Conservation (phyloP, 2,329 filamentous ascomycete species). For the Massarina eburnea region DNA sequence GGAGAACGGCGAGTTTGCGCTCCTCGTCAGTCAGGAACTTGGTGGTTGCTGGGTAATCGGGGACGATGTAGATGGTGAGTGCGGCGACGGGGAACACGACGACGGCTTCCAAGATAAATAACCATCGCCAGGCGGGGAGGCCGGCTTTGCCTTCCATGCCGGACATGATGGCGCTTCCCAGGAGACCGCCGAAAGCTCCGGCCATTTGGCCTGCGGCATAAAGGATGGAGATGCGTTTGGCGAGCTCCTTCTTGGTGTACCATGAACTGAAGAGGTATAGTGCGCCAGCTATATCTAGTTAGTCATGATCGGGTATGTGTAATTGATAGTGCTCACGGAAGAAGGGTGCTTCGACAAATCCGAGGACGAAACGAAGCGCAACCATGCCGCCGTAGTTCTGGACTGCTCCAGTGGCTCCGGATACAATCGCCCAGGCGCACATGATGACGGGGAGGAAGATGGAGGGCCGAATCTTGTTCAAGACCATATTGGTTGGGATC, state of each 20-base stretch:
- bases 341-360: constrained; percentile 29
- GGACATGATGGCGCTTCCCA: constrained; percentile 44
- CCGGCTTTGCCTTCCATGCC: constrained; percentile 28
- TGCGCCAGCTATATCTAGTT: constrained; percentile 60
- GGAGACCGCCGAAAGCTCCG: constrained; percentile 48
- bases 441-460: constrained; percentile 40
- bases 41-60: constrained; percentile 41
- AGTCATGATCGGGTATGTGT: background rate
- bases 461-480: constrained; percentile 37
- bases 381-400: constrained; percentile 38
- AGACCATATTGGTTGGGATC: constrained; percentile 49
- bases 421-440: constrained; percentile 40
- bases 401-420: constrained; percentile 35
- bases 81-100: constrained; percentile 29
- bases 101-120: constrained; percentile 42
- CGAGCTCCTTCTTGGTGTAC: constrained; percentile 60
- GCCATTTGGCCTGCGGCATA: constrained; percentile 46
- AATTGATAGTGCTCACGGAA: background rate
- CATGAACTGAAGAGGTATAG: constrained; percentile 65
- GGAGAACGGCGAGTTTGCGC: constrained; percentile 41
- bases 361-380: constrained; percentile 32
- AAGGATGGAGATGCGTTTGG: constrained; percentile 39
- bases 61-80: constrained; percentile 31
- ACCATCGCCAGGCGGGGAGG: constrained; percentile 43
- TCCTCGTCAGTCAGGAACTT: constrained; percentile 51